phyloP scores from a whole-genome alignment of 2,329 filamentous ascomycete species.

The Arthrobotrys sinensis region DNA sequence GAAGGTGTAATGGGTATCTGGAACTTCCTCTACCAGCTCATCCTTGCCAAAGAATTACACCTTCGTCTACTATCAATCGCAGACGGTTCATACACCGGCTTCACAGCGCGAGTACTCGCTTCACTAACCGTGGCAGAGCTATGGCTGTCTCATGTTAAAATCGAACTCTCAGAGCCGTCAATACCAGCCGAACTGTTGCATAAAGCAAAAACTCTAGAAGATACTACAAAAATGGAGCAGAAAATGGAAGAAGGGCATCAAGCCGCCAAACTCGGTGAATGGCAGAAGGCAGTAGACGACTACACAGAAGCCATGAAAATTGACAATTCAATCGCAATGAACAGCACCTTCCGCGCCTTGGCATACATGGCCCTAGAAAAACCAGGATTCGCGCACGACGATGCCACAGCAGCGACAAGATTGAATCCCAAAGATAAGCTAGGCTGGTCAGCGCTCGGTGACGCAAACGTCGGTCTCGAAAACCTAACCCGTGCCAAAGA shows the following conservation, averaged over 20 bases:
- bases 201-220: constrained; percentile 37
- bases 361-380: constrained; percentile 33
- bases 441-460: constrained; percentile 23
- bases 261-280: constrained; percentile 24
- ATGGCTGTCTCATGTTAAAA: constrained; percentile 42
- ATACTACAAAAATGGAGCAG: constrained; percentile 20
- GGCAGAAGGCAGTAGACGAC: constrained; percentile 34
- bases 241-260: constrained; percentile 33
- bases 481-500: constrained; percentile 41
- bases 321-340: constrained; percentile 33
- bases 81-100: constrained; percentile 41
- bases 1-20: constrained; percentile 38
- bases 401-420: constrained; percentile 15
- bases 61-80: constrained; percentile 11
- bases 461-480: constrained; percentile 9
- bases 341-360: constrained; percentile 29
- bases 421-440: constrained; percentile 47
- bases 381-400: constrained; percentile 13
- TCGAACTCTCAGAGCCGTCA: constrained; percentile 26
- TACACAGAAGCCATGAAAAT: constrained; percentile 55
- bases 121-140: constrained; percentile 43
- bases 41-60: constrained; percentile 45
- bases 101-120: constrained; percentile 44
- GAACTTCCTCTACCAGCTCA: constrained; percentile 58
- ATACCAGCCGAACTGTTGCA: constrained; percentile 14